Evolutionary conservation across 768 basidiomycete genomes (phyloP).

Genomic region (Pisolithus sp.): DNA sequence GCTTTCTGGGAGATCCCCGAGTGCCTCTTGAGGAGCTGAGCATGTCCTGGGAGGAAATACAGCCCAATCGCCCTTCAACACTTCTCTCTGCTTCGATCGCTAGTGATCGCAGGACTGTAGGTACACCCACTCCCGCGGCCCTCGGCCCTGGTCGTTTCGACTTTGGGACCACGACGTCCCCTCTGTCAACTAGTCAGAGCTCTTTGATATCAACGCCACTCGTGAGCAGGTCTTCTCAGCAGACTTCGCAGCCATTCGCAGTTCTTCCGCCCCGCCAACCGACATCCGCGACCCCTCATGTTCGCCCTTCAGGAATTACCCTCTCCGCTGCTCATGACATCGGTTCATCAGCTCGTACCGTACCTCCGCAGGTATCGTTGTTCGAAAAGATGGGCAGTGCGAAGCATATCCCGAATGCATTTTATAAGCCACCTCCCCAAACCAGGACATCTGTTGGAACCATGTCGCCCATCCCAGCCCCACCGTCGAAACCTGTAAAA

Average conservation of each 20-base stretch:
- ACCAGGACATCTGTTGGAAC: neutral
- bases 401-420: constrained; percentile 54
- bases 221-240: neutral
- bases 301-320: constrained; percentile 7
- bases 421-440: constrained; percentile 47
- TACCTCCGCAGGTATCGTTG: constrained; percentile 14
- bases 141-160: constrained; percentile 2
- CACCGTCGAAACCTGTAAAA: neutral
- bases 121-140: constrained; percentile 11
- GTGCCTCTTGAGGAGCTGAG: constrained; percentile 28
- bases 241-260: neutral
- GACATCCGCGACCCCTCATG: constrained; percentile 5
- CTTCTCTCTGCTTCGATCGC: neutral
- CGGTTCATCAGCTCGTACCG: constrained; percentile 1
- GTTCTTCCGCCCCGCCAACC: constrained; percentile 3
- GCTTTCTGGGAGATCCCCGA: neutral
- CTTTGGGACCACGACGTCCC: neutral
- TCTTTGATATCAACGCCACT: neutral
- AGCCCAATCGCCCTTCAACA: constrained; percentile 5
- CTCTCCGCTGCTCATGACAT: neutral
- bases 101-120: constrained; percentile 5
- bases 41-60: constrained; percentile 63
- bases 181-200: neutral
- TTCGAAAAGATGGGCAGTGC: constrained; percentile 46
- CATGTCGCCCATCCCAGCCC: neutral